Evolutionary conservation across 164 flowering plant species (phyloP).

Genomic region (Nelumbo lutea): DNA sequence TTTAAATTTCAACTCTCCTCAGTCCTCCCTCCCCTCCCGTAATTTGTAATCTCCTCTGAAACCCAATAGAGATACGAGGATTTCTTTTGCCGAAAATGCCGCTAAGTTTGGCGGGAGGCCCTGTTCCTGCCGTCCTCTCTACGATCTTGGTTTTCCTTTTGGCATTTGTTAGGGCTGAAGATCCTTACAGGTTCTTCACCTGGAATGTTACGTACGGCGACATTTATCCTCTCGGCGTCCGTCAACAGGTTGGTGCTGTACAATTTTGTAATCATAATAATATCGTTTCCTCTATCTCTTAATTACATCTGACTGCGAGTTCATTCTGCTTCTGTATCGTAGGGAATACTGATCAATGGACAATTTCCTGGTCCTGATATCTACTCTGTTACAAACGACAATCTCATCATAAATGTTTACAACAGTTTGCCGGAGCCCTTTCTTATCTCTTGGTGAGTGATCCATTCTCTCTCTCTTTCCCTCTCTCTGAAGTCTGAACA

Average conservation of each 20-base stretch:
- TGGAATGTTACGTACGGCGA: conserved; percentile 63
- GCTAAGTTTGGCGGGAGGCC: not conserved
- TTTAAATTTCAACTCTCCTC: not conserved
- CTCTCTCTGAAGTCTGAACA: not conserved
- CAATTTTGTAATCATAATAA: not conserved
- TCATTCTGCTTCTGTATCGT: not conserved
- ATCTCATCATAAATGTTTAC: conserved; percentile 63
- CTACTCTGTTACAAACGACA: conserved; percentile 63
- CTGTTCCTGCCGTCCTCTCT: not conserved
- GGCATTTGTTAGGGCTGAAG: conserved; percentile 28
- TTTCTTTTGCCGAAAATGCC: not conserved
- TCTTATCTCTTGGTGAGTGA: conserved; percentile 66
- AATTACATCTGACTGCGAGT: not conserved
- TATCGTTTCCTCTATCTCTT: not conserved
- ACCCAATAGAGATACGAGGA: too few species aligned
- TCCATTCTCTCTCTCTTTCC: not conserved
- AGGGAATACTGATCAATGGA: conserved; percentile 83
- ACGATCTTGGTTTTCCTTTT: not conserved
- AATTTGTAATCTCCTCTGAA: not conserved
- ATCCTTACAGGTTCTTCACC: conserved; percentile 50
- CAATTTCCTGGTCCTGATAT: conserved; percentile 88
- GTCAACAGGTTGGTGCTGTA: conserved; percentile 42
- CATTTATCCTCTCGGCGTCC: conserved; percentile 56
- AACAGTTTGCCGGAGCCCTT: conserved; percentile 73
- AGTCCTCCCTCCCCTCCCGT: not conserved